A percentile compares a stretch with the other conserved stretches of the same genome.
These are phyloP conservation scores for Karstenula rhodostoma DNA, from an alignment of 2,329 filamentous ascomycete genomes.

Conservation along the genomic window DNA sequence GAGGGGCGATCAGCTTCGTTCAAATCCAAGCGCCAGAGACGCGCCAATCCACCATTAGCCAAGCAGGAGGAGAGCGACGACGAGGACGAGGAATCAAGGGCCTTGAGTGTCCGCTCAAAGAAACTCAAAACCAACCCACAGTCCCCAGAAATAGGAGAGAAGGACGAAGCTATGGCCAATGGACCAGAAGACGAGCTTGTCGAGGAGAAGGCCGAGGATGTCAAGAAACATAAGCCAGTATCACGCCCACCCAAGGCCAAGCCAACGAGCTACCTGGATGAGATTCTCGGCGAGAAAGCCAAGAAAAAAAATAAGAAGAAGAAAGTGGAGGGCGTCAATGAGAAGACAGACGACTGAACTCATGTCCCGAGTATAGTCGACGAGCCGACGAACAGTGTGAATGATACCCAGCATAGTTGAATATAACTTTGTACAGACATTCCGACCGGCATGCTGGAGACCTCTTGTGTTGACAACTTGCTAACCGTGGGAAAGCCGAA, in stretches of 20 bases:
- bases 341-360: conserved; percentile 1
- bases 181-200: conserved; percentile 1
- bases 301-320: conserved; percentile 59
- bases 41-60: conserved; percentile 20
- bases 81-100: conserved; percentile 16
- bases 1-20: conserved; percentile 47
- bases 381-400: background rate
- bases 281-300: conserved; percentile 58
- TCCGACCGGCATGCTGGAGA: background rate
- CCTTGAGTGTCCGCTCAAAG: background rate
- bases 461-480: too few species aligned
- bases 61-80: conserved; percentile 22
- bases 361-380: background rate
- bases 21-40: conserved; percentile 41
- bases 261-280: conserved; percentile 63
- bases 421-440: background rate
- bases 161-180: background rate
- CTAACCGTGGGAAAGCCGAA: background rate
- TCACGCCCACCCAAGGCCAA: conserved; percentile 34
- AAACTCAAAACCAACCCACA: conserved; percentile 10
- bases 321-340: conserved; percentile 15
- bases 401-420: conserved; percentile 13
- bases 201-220: conserved; percentile 2
- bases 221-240: background rate
- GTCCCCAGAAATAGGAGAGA: conserved; percentile 18